These are phyloP conservation scores for Rhizopus microsporus DNA, from an alignment of 371 early-diverging fungal genomes.

Conservation along the genomic window DNA sequence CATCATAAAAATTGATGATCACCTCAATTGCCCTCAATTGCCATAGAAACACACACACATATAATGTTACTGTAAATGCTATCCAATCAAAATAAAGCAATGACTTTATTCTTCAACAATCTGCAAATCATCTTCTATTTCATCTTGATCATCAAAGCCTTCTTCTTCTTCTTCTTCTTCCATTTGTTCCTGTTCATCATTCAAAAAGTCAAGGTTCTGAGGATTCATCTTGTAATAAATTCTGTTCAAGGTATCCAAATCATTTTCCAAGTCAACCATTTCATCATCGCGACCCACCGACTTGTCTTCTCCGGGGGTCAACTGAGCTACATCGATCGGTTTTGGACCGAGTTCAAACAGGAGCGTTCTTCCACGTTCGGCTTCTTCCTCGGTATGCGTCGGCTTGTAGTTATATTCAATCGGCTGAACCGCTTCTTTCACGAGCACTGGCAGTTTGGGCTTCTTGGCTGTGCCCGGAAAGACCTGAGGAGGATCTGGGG, in stretches of 20 bases:
- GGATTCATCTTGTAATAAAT: constrained; percentile 29
- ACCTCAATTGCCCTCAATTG: too few relatives aligned
- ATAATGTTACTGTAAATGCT: too few relatives aligned
- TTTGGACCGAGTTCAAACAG: constrained; percentile 31
- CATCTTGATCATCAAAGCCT: constrained; percentile 9
- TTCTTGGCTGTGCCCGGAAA: constrained; percentile 22
- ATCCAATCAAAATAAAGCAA: too few relatives aligned
- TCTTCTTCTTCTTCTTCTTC: constrained; percentile 19
- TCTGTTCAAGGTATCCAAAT: constrained; percentile 28
- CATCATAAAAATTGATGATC: too few relatives aligned
- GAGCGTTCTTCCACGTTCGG: constrained; percentile 12
- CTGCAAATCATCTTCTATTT: constrained; percentile 7
- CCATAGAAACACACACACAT: too few relatives aligned
- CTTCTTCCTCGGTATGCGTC: constrained; percentile 18
- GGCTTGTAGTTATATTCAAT: constrained; percentile 28
- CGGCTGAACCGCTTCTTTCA: constrained; percentile 37
- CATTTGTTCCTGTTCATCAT: constrained; percentile 14
- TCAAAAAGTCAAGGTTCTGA: constrained; percentile 20
- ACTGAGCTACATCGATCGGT: constrained; percentile 41
- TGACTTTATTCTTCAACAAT: constrained; percentile 1
- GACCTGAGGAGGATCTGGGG: constrained; percentile 24
- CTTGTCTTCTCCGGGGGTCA: constrained; percentile 30
- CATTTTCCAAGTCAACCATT: constrained; percentile 31
- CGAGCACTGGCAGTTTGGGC: constrained; percentile 21
- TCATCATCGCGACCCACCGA: constrained; percentile 34